A percentile compares a stretch with the other conserved stretches of the same genome.
Evolutionary conservation across 306 rosid genomes (phyloP).

Genomic region (Nissolia schottii): DNA sequence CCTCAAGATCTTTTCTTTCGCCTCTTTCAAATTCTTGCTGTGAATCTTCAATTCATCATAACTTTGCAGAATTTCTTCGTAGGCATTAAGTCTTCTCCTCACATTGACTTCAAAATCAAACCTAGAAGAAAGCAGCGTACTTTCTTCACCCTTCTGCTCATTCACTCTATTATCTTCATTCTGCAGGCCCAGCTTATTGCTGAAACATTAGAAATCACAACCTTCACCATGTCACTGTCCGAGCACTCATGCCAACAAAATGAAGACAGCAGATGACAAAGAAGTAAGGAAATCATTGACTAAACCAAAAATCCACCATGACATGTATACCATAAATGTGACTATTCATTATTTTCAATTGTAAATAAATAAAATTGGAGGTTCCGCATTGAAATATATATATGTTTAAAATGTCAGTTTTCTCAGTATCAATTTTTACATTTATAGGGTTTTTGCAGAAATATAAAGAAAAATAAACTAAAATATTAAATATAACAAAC

Average conservation of each 20-base stretch:
- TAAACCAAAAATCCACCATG: background rate
- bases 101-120: conserved; percentile 33
- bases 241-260: conserved; percentile 1
- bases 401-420: background rate
- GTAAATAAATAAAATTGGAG: background rate
- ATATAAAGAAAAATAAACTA: background rate
- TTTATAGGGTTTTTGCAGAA: background rate
- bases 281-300: background rate
- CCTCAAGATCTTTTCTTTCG: conserved; percentile 63
- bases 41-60: conserved; percentile 38
- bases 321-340: background rate
- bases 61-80: conserved; percentile 43
- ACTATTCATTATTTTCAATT: background rate
- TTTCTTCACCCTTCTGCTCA: conserved; percentile 15
- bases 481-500: background rate
- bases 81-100: conserved; percentile 26
- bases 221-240: conserved; percentile 4
- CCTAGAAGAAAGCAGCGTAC: conserved; percentile 17
- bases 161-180: conserved; percentile 27
- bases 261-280: background rate
- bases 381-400: background rate
- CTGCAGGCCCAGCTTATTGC: conserved; percentile 37
- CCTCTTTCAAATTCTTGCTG: conserved; percentile 39
- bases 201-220: conserved; percentile 33
- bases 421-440: background rate